phyloP scores from a whole-genome alignment of 371 early-diverging fungal species.

The Apophysomyces sp. region DNA sequence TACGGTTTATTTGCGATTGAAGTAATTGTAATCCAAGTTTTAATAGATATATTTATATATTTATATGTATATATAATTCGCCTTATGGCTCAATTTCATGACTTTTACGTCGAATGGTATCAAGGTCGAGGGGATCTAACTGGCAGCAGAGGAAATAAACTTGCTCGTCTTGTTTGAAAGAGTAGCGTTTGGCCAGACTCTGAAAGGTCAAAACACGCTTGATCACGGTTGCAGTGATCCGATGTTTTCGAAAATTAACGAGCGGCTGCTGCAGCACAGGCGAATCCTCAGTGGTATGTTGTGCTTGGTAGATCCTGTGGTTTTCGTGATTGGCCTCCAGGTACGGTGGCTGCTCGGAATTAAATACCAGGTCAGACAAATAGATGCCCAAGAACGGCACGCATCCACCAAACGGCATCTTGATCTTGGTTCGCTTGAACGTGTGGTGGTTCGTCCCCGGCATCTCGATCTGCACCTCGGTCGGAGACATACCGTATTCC shows the following conservation, averaged over 20 bases:
- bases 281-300: slow-evolving; percentile 13
- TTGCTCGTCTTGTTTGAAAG: slow-evolving; percentile 48
- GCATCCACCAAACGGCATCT: slow-evolving; percentile 56
- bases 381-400: slow-evolving; percentile 65
- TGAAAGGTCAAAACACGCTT: slow-evolving; percentile 63
- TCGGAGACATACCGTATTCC: slow-evolving; percentile 56
- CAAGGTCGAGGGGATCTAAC: slow-evolving; percentile 25
- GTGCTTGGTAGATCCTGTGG: slow-evolving; percentile 19
- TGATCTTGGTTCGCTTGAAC: slow-evolving; percentile 29
- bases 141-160: slow-evolving; percentile 38
- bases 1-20: no score
- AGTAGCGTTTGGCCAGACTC: slow-evolving; percentile 53
- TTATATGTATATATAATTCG: no score
- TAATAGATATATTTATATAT: no score
- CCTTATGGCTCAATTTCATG: slow-evolving; percentile 29
- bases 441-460: slow-evolving; percentile 23
- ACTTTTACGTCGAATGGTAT: slow-evolving; percentile 33
- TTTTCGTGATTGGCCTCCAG: slow-evolving; percentile 37
- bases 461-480: slow-evolving; percentile 46
- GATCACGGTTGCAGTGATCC: slow-evolving; percentile 63
- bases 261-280: slow-evolving; percentile 40
- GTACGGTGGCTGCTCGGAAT: slow-evolving; percentile 63
- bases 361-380: slow-evolving; percentile 65
- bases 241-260: slow-evolving; percentile 64
- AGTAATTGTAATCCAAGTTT: no score